Evolutionary conservation across 345 rosid genomes (phyloP).

Genomic region (Hibiscus syriacus): DNA sequence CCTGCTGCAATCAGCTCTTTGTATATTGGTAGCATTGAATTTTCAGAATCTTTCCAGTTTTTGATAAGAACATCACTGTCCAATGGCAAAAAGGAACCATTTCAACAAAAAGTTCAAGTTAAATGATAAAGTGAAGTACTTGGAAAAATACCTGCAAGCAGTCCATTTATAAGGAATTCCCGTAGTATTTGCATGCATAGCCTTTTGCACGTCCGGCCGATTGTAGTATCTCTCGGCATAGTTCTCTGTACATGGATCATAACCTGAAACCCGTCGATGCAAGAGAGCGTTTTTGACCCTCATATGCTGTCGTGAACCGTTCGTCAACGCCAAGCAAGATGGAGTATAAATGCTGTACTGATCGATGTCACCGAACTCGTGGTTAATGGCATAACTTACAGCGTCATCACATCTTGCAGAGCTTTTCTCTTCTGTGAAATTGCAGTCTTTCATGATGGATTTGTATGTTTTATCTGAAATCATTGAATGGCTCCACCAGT

Average conservation of each 20-base stretch:
- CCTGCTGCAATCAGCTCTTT: slow-evolving; percentile 71
- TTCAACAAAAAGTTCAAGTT: not conserved
- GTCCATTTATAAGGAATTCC: slow-evolving; percentile 89
- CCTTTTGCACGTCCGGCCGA: slow-evolving; percentile 61
- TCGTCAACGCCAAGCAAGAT: slow-evolving; percentile 34
- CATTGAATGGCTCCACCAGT: slow-evolving; percentile 91
- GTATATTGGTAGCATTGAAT: slow-evolving; percentile 65
- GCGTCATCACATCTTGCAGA: slow-evolving; percentile 48
- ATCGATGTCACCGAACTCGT: slow-evolving; percentile 76
- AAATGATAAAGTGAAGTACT: not conserved
- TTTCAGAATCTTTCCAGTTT: slow-evolving; percentile 74
- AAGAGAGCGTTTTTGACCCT: slow-evolving; percentile 56
- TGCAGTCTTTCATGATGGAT: slow-evolving; percentile 53
- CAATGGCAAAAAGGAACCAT: not conserved
- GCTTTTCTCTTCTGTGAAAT: slow-evolving; percentile 43
- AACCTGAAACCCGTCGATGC: slow-evolving; percentile 57
- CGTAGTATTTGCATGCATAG: slow-evolving; percentile 76
- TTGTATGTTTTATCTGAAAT: slow-evolving; percentile 72
- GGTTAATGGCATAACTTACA: slow-evolving; percentile 51
- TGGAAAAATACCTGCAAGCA: slow-evolving; percentile 74
- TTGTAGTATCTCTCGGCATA: slow-evolving; percentile 90
- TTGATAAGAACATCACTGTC: slow-evolving; percentile 58
- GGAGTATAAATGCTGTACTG: slow-evolving; percentile 90
- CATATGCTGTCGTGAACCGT: slow-evolving; percentile 12
- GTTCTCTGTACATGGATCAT: slow-evolving; percentile 80